Percentiles rank a stretch among this genome's conserved stretches.
Conservation (phyloP, 345 rosid species). For the Anacardium occidentale region DNA sequence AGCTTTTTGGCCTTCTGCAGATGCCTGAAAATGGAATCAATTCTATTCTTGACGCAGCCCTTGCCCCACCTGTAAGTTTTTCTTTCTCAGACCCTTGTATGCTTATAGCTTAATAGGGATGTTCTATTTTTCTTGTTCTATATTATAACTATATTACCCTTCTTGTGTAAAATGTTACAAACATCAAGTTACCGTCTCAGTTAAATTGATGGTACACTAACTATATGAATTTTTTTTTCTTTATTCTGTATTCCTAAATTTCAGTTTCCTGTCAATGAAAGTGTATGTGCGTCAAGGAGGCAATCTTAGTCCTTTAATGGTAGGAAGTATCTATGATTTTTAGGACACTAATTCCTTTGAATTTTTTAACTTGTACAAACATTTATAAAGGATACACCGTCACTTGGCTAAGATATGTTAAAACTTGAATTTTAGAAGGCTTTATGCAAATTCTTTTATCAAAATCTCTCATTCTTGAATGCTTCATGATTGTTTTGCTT, state of each 20-base stretch:
- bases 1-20: slow-evolving; percentile 56
- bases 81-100: background rate
- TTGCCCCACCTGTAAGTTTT: slow-evolving; percentile 74
- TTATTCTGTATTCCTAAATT: background rate
- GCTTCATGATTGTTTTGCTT: background rate
- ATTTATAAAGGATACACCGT: background rate
- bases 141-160: background rate
- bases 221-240: background rate
- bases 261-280: background rate
- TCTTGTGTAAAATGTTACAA: background rate
- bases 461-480: background rate
- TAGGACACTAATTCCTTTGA: background rate
- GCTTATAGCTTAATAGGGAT: background rate
- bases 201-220: background rate
- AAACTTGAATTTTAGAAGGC: background rate
- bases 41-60: slow-evolving; percentile 76
- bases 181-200: background rate
- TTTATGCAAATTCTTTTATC: no score
- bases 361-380: background rate
- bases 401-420: background rate
- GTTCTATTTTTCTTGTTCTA: background rate
- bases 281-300: background rate
- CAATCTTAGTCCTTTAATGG: background rate
- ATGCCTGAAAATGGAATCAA: slow-evolving; percentile 57
- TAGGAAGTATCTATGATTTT: background rate